Evolutionary conservation across 306 rosid species (phyloP), one percentile per base, ranked within the genome.

Genomic region (Castanopsis chinensis): DNA sequence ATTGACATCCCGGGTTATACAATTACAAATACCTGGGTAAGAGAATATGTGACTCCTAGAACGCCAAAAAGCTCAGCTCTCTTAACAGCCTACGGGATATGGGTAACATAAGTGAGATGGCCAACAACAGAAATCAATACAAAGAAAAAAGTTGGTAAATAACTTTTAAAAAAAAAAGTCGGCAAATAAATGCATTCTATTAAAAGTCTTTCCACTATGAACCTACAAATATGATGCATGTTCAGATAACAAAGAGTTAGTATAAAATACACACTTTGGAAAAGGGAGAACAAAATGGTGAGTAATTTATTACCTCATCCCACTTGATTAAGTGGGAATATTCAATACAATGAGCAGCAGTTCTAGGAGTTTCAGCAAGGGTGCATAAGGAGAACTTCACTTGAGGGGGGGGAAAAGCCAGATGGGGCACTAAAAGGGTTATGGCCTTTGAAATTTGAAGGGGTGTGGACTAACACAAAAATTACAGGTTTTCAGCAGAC

Each of bases 321-420:
- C 96, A 96, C 86, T 90, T 96, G 78, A 96, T 96, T 59, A 96
- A 82, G 85, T 91, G 97, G 49, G 96, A 98, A 80, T 93, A 96
- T 76, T 96, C 99, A 59, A 96, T 96, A 85, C 99, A 96, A 80
- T 90, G 99, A 61, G 98, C 97, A 37, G 98, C 99, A 51, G 92
- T 96, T 85, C 99, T 87, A n/a, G 98, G 99, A 77, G 99, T 96
- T 89, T 96, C 98, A 41, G 98, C 97, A 69, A 96, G 91, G 69
- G 99, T 90, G 82, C 99, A 96, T 76, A 90, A 69, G 63, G 97
- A 98, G 79, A 93, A 96, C 88, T 96, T 96, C 79, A 95, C 98
- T 91, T 95, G 99, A 83, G 99, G 98, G 10, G 98, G 10, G 99
- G 99, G 57, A 93, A 95, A 83, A 95, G 98, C 98, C 99, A 93